These are phyloP conservation scores for Trifolium fragiferum DNA, from an alignment of 306 rosid species.

Conservation along the genomic window DNA sequence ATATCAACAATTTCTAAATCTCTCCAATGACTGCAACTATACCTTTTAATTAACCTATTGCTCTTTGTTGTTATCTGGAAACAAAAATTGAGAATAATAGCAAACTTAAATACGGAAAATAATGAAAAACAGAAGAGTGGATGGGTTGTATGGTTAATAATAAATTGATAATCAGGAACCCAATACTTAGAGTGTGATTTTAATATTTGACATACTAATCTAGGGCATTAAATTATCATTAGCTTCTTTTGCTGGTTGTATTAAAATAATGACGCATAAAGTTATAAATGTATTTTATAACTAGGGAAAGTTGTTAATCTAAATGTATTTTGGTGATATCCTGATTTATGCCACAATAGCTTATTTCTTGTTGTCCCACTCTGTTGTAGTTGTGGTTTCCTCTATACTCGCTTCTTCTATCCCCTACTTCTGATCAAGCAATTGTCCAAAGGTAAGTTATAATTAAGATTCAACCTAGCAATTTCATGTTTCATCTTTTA, in stretches of 20 bases:
- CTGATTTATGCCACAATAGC: not conserved
- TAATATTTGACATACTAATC: not conserved
- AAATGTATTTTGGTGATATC: not conserved
- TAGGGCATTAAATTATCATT: not conserved
- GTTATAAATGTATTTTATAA: not conserved
- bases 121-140: too few relatives aligned
- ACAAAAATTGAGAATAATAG: too few relatives aligned
- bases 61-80: too few relatives aligned
- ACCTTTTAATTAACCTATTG: too few relatives aligned
- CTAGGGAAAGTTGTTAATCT: not conserved
- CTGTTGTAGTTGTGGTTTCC: conserved; percentile 92
- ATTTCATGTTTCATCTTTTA: conserved; percentile 14
- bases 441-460: conserved; percentile 57
- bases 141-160: not conserved
- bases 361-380: conserved; percentile 31
- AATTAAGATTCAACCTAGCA: conserved; percentile 17
- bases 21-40: not conserved
- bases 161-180: not conserved
- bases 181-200: not conserved
- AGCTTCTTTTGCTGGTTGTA: conserved; percentile 5
- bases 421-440: conserved; percentile 20
- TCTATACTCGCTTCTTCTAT: conserved; percentile 66
- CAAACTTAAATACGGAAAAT: too few relatives aligned
- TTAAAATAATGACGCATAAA: not conserved
- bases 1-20: not conserved